Conservation (phyloP, 2,329 filamentous ascomycete species). For the Massarina eburnea region DNA sequence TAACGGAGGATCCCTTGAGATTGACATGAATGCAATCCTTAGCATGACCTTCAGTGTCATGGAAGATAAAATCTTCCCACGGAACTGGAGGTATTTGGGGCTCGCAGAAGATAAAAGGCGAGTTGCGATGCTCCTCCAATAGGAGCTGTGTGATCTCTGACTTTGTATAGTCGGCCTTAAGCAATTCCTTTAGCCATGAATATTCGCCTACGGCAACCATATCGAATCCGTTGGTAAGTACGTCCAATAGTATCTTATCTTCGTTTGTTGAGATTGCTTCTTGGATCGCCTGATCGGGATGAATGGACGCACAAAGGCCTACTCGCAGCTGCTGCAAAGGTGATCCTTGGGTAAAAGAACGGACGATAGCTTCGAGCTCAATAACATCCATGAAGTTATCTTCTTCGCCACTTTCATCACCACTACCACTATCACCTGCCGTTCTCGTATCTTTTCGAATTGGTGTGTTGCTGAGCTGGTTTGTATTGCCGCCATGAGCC, state of each 20-base stretch:
- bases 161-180: not conserved
- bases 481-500: too few species aligned
- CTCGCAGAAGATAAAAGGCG: slow-evolving; percentile 6
- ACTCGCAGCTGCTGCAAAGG: too few species aligned
- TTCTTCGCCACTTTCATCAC: too few species aligned
- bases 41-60: too few species aligned
- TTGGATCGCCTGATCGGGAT: not conserved
- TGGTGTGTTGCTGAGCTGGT: too few species aligned
- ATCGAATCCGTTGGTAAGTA: not conserved
- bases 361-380: too few species aligned
- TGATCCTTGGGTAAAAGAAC: too few species aligned
- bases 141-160: slow-evolving; percentile 3
- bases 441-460: too few species aligned
- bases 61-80: too few species aligned
- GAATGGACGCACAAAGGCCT: not conserved
- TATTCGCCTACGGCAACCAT: not conserved
- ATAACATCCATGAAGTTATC: too few species aligned
- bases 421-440: too few species aligned
- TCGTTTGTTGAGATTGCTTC: not conserved
- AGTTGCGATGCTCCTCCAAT: not conserved
- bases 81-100: not conserved
- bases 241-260: not conserved
- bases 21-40: too few species aligned
- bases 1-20: not conserved
- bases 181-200: slow-evolving; percentile 1